phyloP scores from a whole-genome alignment of 1,139 yeast species.

The Nakaseomyces uthaithaninus region DNA sequence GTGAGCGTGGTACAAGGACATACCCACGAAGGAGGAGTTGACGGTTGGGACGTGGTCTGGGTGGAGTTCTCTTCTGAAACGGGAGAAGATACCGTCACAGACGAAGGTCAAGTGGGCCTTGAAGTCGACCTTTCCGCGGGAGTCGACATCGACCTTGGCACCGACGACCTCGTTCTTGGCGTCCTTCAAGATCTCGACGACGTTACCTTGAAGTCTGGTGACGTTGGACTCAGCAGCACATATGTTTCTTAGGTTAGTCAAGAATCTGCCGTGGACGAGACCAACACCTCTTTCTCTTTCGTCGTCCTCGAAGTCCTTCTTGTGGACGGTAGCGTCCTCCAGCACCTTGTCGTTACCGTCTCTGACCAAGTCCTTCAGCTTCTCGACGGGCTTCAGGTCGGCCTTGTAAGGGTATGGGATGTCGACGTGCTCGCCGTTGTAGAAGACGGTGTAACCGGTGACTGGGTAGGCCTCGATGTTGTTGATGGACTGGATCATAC shows the following conservation, averaged over 20 bases:
- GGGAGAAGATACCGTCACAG: constrained; percentile 93
- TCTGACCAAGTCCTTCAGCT: constrained; percentile 47
- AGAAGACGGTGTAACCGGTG: constrained; percentile 74
- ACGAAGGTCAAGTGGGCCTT: constrained; percentile 60
- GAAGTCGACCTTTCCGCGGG: constrained; percentile 35
- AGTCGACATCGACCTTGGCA: constrained; percentile 42
- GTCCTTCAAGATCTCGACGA: constrained; percentile 50
- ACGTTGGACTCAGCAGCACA: constrained; percentile 63
- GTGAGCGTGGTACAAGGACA: constrained; percentile 61
- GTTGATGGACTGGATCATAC: constrained; percentile 72
- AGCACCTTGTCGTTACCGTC: constrained; percentile 48
- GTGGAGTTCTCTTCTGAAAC: constrained; percentile 68
- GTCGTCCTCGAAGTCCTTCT: constrained; percentile 50
- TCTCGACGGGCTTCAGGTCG: constrained; percentile 39
- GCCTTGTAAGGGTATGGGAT: constrained; percentile 67
- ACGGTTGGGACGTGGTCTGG: constrained; percentile 53
- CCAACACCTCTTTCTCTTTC: constrained; percentile 68
- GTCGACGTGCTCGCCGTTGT: constrained; percentile 45
- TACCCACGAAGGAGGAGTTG: constrained; percentile 81
- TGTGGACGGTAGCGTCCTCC: constrained; percentile 43
- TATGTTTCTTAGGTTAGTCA: constrained; percentile 66
- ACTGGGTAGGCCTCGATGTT: constrained; percentile 74
- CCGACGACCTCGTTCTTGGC: constrained; percentile 56
- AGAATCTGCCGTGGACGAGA: constrained; percentile 87
- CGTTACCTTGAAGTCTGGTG: constrained; percentile 75